These are phyloP conservation scores for Vigna radiata DNA, from an alignment of 306 rosid genomes.

Conservation along the genomic window DNA sequence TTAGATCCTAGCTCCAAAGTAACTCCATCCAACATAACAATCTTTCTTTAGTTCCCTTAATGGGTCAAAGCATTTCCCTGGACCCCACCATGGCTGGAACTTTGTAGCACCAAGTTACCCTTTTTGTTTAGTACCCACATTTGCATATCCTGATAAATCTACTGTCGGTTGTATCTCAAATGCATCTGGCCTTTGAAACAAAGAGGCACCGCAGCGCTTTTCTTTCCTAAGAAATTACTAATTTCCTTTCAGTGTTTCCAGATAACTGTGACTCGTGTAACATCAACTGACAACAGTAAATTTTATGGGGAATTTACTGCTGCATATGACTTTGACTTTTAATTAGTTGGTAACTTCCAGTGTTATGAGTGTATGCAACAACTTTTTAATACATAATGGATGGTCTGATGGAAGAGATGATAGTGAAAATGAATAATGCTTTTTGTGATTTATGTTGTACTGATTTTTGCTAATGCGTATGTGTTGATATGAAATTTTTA, in stretches of 20 bases:
- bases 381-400: neutral
- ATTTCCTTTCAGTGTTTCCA: neutral
- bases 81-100: neutral
- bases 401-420: slow-evolving; percentile 24
- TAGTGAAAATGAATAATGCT: slow-evolving; percentile 12
- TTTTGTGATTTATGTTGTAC: neutral
- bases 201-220: neutral
- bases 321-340: slow-evolving; percentile 16
- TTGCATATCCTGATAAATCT: neutral
- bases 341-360: neutral
- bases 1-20: slow-evolving; percentile 18
- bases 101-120: neutral
- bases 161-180: slow-evolving; percentile 2
- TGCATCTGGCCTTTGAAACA: slow-evolving; percentile 12
- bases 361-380: neutral
- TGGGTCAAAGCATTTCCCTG: neutral
- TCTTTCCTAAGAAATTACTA: slow-evolving; percentile 2
- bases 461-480: slow-evolving; percentile 15
- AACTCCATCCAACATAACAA: neutral
- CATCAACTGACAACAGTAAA: neutral
- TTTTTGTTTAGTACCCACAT: neutral
- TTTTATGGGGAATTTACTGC: neutral
- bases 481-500: neutral
- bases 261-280: neutral
- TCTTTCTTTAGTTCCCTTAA: neutral